phyloP scores from a whole-genome alignment of 495 filamentous ascomycete species.

The Penicilliopsis zonata region DNA sequence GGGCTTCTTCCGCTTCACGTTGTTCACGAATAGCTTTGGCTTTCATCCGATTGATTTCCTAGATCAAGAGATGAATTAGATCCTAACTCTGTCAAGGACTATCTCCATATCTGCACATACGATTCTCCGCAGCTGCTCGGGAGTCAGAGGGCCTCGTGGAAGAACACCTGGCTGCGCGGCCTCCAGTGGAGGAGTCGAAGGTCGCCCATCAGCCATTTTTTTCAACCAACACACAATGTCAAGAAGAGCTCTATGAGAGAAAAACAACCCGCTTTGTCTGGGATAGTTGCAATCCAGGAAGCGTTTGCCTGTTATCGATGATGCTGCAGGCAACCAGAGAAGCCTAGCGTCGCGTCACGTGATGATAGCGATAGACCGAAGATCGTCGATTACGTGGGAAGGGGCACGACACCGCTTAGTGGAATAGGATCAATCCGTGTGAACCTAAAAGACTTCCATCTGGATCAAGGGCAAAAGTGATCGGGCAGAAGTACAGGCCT shows the following conservation, averaged over 20 bases:
- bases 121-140: slow-evolving; percentile 60
- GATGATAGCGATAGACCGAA: slow-evolving; percentile 5
- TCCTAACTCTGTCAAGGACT: neutral
- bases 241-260: neutral
- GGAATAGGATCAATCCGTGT: no score
- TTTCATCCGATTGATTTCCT: slow-evolving; percentile 87
- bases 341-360: slow-evolving; percentile 3
- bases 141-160: slow-evolving; percentile 49
- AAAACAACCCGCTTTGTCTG: neutral
- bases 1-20: slow-evolving; percentile 42
- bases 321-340: no score
- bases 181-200: slow-evolving; percentile 45
- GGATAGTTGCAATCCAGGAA: neutral
- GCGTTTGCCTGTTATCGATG: neutral
- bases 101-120: slow-evolving; percentile 27
- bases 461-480: no score
- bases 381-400: no score
- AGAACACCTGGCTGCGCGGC: slow-evolving; percentile 25
- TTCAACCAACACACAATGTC: neutral
- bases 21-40: slow-evolving; percentile 80
- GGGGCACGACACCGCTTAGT: no score
- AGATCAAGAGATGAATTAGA: neutral
- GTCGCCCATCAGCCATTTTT: slow-evolving; percentile 27
- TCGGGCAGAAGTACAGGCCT: no score
- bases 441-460: no score